These are phyloP conservation scores for Rhododendron mucronatum DNA, from an alignment of 148 eudicot species.

Conservation along the genomic window DNA sequence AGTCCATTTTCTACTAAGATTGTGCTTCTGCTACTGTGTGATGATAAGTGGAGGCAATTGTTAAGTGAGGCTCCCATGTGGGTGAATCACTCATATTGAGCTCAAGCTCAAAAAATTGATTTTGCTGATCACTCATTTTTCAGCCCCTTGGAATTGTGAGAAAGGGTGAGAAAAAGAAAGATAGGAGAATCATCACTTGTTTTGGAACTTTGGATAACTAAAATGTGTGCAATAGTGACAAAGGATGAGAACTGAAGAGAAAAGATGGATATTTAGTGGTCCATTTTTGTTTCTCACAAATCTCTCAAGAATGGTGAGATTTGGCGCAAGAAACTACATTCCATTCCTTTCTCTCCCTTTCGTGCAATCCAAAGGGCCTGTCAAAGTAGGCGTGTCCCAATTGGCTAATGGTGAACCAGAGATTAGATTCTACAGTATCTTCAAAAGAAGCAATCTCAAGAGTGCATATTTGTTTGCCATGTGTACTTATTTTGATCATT, in stretches of 20 bases:
- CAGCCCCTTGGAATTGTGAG: background rate
- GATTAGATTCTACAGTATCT: background rate
- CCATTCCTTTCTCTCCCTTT: background rate
- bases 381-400: background rate
- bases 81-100: background rate
- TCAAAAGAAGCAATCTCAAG: background rate
- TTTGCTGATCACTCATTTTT: background rate
- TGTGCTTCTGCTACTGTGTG: background rate
- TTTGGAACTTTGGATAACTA: background rate
- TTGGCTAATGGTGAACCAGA: background rate
- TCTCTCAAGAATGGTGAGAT: background rate
- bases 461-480: background rate
- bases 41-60: background rate
- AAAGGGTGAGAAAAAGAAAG: background rate
- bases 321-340: background rate
- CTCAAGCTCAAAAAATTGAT: background rate
- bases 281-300: background rate
- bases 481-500: background rate
- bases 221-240: background rate
- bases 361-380: background rate
- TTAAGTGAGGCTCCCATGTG: background rate
- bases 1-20: background rate
- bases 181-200: background rate
- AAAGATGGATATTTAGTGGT: background rate
- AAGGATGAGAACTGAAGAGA: background rate